A percentile compares a stretch with the other conserved stretches of the same genome.
These are phyloP conservation scores for Geranium incanum DNA, from an alignment of 441 rosid species.

Conservation along the genomic window DNA sequence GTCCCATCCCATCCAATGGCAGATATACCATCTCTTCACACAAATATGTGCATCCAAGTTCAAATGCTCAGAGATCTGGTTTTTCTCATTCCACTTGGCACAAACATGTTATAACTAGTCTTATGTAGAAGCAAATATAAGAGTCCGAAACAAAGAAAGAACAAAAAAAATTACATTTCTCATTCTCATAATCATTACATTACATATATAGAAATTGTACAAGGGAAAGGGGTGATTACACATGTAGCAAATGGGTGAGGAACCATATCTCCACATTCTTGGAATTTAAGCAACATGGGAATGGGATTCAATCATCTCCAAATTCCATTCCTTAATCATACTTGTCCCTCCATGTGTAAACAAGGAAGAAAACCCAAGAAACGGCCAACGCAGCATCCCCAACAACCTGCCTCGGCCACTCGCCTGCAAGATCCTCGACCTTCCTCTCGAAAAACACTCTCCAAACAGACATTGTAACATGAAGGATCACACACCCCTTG, in stretches of 20 bases:
- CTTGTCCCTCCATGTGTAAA: conserved; percentile 78
- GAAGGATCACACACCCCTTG: conserved; percentile 60
- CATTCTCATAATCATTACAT: background rate
- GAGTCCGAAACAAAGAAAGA: no score
- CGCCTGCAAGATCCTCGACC: conserved; percentile 56
- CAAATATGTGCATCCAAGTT: no score
- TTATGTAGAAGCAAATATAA: no score
- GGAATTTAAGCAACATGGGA: conserved; percentile 9
- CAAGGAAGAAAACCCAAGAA: conserved; percentile 72
- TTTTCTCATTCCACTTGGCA: no score
- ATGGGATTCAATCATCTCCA: background rate
- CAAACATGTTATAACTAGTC: no score
- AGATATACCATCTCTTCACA: no score
- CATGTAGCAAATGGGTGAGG: background rate
- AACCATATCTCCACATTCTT: conserved; percentile 10
- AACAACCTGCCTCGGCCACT: conserved; percentile 58
- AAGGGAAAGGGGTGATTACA: background rate
- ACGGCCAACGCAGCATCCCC: conserved; percentile 63
- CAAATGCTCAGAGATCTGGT: no score
- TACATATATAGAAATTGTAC: background rate
- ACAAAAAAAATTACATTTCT: background rate
- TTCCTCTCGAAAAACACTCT: conserved; percentile 59
- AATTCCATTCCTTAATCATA: conserved; percentile 39
- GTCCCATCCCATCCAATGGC: no score
- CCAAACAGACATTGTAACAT: conserved; percentile 66